Percentiles rank a stretch among this genome's conserved stretches.
Conservation (phyloP, 176 grass and related monocot species). For the Thinopyrum elongatum region DNA sequence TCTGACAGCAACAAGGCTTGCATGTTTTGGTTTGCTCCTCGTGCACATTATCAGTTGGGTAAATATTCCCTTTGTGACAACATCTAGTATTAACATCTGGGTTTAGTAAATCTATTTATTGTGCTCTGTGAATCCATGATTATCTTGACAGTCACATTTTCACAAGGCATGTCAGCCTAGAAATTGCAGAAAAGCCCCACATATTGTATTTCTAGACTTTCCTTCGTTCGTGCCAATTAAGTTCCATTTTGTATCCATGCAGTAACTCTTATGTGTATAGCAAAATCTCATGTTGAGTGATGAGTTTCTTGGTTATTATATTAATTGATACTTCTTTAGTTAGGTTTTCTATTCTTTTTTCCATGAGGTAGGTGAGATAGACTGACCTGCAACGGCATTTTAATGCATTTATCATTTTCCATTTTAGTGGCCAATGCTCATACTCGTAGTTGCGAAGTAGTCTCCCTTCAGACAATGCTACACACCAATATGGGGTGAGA, state of each 20-base stretch:
- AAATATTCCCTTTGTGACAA: neutral
- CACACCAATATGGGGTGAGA: too few relatives aligned
- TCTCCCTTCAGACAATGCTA: slow-evolving; percentile 5
- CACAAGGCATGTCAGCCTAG: neutral
- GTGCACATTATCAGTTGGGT: neutral
- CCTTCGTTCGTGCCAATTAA: neutral
- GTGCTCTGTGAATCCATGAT: neutral
- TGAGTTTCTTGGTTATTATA: neutral
- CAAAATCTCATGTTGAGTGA: neutral
- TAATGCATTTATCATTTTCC: too few relatives aligned
- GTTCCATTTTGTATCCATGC: neutral
- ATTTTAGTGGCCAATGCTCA: neutral
- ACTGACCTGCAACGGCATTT: too few relatives aligned
- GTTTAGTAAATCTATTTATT: too few relatives aligned
- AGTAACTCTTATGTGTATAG: neutral
- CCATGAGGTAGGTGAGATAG: too few relatives aligned
- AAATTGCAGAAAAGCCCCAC: neutral
- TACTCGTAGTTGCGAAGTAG: neutral
- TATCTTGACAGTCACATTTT: neutral
- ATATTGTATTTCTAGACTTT: neutral
- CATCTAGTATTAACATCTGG: neutral
- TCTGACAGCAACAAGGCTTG: neutral
- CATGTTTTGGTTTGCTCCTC: neutral
- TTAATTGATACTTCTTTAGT: too few relatives aligned
- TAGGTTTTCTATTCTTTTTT: too few relatives aligned